Evolutionary conservation across 768 basidiomycete genomes (phyloP).

Genomic region (Pholiota molesta): DNA sequence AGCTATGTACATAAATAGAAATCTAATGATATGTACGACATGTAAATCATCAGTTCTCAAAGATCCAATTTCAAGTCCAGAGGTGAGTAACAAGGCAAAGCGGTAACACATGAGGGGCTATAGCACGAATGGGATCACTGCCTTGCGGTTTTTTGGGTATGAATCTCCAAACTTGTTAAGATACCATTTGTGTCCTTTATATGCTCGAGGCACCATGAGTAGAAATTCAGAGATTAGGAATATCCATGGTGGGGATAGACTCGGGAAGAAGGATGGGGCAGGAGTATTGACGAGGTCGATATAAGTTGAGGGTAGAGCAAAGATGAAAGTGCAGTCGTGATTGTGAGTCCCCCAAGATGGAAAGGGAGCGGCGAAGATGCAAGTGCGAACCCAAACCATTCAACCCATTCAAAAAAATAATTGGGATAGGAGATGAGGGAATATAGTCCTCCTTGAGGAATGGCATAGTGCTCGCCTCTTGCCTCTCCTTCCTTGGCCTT

Average conservation of each 20-base stretch:
- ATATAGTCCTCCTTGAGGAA: constrained; percentile 82
- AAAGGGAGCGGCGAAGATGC: constrained; percentile 62
- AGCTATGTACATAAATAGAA: neutral
- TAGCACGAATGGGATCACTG: constrained; percentile 78
- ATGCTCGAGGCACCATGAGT: constrained; percentile 81
- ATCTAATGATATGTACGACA: neutral
- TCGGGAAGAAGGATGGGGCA: constrained; percentile 38
- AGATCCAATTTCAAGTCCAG: neutral
- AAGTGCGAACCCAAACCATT: constrained; percentile 89
- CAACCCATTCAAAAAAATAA: constrained; percentile 94
- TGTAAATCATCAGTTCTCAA: neutral
- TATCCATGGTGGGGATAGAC: constrained; percentile 73
- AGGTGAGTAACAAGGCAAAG: neutral
- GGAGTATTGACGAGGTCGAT: constrained; percentile 25
- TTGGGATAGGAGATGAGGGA: constrained; percentile 86
- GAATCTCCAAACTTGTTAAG: constrained; percentile 64
- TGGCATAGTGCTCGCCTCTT: constrained; percentile 63
- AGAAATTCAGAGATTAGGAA: constrained; percentile 76
- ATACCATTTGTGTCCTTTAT: constrained; percentile 89
- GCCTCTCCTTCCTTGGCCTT: constrained; percentile 25
- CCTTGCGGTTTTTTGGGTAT: constrained; percentile 81
- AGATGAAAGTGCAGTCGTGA: constrained; percentile 17
- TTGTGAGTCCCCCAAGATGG: constrained; percentile 22
- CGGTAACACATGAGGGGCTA: constrained; percentile 29
- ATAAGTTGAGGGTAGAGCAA: constrained; percentile 26